A percentile compares a stretch with the other conserved stretches of the same genome.
These are phyloP conservation scores for Maudiozyma humilis DNA, from an alignment of 1,139 yeast genomes.

Conservation along the genomic window DNA sequence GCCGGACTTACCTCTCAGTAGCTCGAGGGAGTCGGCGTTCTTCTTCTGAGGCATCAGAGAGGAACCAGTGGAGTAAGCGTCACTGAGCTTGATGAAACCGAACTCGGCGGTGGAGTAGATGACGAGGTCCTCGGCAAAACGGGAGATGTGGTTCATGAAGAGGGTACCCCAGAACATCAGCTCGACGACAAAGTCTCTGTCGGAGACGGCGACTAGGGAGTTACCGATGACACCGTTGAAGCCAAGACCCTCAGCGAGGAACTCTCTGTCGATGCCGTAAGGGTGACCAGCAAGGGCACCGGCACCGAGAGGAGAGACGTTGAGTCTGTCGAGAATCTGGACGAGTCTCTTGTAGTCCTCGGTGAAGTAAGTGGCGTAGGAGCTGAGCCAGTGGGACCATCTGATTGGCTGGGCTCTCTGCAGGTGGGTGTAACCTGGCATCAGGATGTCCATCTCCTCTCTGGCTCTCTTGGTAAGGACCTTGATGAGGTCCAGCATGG, in stretches of 20 bases:
- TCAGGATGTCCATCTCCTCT: slow-evolving; percentile 76
- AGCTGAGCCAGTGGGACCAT: slow-evolving; percentile 96
- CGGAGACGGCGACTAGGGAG: slow-evolving; percentile 90
- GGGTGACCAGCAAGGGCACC: slow-evolving; percentile 99
- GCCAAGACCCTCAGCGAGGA: slow-evolving; percentile 66
- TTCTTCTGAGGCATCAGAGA: slow-evolving; percentile 98
- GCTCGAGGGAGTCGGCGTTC: slow-evolving; percentile 92
- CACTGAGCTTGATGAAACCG: slow-evolving; percentile 87
- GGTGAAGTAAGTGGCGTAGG: slow-evolving; percentile 88
- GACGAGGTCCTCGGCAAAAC: slow-evolving; percentile 89
- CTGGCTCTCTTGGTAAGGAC: slow-evolving; percentile 70
- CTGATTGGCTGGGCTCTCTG: slow-evolving; percentile 99
- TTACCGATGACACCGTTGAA: slow-evolving; percentile 85
- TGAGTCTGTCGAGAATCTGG: slow-evolving; percentile 74
- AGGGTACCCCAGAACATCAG: slow-evolving; percentile 95
- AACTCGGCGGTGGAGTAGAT: slow-evolving; percentile 96
- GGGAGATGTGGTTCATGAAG: slow-evolving; percentile 89
- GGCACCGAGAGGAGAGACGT: slow-evolving; percentile 85
- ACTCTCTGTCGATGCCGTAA: slow-evolving; percentile 92
- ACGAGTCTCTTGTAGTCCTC: slow-evolving; percentile 80
- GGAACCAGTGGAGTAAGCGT: slow-evolving; percentile 97
- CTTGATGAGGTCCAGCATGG: slow-evolving; percentile 53
- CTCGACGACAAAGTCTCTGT: slow-evolving; percentile 95
- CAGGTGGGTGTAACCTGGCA: slow-evolving; percentile 98
- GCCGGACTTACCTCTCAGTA: slow-evolving; percentile 93